Conservation (phyloP, 768 basidiomycete genomes). For the Boletus tylopilopsis region DNA sequence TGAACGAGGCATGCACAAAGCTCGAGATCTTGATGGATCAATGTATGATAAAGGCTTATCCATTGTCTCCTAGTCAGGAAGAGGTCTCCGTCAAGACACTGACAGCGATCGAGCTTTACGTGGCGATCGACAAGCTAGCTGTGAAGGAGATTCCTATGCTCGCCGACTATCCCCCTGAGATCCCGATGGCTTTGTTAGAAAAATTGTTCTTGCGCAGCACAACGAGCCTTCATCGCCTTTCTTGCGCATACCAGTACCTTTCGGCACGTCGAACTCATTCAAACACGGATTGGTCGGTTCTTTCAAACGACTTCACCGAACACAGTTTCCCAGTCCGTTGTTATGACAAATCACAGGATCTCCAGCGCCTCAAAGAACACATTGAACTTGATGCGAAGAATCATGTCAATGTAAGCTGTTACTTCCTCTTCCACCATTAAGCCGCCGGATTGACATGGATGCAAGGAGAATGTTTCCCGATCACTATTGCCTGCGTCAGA, state of each 20-base stretch:
- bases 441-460: too few species aligned
- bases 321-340: too few species aligned
- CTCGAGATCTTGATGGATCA: slow-evolving; percentile 16
- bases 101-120: slow-evolving; percentile 31
- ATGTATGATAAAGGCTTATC: slow-evolving; percentile 23
- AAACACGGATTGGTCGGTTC: not conserved
- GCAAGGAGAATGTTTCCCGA: not conserved
- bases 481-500: not conserved
- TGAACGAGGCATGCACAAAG: too few species aligned
- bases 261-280: not conserved
- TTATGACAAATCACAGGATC: too few species aligned
- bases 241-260: too few species aligned
- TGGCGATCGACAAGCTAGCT: slow-evolving; percentile 29
- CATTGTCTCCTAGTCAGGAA: slow-evolving; percentile 29
- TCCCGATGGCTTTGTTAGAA: not conserved
- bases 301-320: not conserved
- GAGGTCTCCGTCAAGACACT: slow-evolving; percentile 38
- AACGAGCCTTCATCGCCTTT: too few species aligned
- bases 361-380: not conserved
- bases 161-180: slow-evolving; percentile 11
- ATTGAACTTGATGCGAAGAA: not conserved
- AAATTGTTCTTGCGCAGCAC: not conserved
- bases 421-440: too few species aligned
- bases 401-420: too few species aligned
- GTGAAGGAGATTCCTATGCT: slow-evolving; percentile 7